Evolutionary conservation across 2,329 filamentous ascomycete genomes (phyloP), one percentile per base, ranked within the genome.

Genomic region (Stagonosporopsis vannaccii): DNA sequence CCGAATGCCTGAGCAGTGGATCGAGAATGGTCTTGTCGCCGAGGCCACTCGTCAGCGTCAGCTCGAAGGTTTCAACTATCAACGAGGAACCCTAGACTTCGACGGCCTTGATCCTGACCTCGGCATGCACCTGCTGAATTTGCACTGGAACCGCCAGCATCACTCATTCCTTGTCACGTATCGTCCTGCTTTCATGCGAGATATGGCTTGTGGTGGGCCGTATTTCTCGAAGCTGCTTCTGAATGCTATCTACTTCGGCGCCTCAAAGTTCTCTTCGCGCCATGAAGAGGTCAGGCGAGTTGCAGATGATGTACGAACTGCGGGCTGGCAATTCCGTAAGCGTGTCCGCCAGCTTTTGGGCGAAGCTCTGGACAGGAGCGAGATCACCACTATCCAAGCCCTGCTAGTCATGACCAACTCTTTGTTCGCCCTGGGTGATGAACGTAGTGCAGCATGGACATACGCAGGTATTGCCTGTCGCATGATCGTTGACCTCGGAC

Each of bases 171-270:
- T 80, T 0, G 71, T 84, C 37, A 81, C 79, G 0, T 84, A 85
- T 63, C 79, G 83, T 0, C 80, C 83, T 0, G 79, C 77, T 0
- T 83, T 70, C 40, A 67, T 70, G 67, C 48, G 67, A 11, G 67
- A 70, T 23, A 69, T 85, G 82, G 82, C 82, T 41, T 79, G 79
- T 39, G 69, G 75, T 6, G 85, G 85, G 0, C 81, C 81, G 0
- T 85, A 85, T 65, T 87, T 84, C 60, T 85, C 84, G 0, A 81
- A 84, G 43, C 71, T 84, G 2, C 74, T 86, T 1, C 73, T 86
- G 2, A 85, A 85, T 59, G 83, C 84, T 1, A 81, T 87, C 0
- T 78, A 81, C 46, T 83, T 79, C 51, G 71, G 74, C 5, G 74
- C 77, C 1, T 71, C 77, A 4, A 82, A 84, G 52, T 82, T 81